Evolutionary conservation across 345 rosid species (phyloP).

Genomic region (Eutrema yunnanense): DNA sequence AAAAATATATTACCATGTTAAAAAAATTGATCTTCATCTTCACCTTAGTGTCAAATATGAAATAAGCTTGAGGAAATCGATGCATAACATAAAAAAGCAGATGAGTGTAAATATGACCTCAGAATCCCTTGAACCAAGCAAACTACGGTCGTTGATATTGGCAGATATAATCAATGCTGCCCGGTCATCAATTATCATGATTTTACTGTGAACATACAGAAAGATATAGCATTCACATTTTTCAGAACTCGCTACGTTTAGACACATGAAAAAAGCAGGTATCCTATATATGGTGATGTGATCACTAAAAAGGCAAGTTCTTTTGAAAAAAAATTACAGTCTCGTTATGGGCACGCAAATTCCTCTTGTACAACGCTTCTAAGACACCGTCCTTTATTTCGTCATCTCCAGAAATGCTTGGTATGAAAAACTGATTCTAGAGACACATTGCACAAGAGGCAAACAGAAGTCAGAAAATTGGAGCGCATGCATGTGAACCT

Average conservation of each 20-base stretch:
- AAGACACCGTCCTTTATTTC: conserved; percentile 73
- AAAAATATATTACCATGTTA: too few species aligned
- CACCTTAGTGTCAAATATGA: too few species aligned
- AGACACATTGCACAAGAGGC: conserved; percentile 37
- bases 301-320: not conserved
- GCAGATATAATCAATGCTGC: conserved; percentile 78
- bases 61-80: not conserved
- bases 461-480: conserved; percentile 35
- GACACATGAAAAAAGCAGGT: not conserved
- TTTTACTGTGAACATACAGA: conserved; percentile 81
- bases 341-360: conserved; percentile 76
- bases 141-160: conserved; percentile 90
- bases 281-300: conserved; percentile 2
- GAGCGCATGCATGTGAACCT: conserved; percentile 1
- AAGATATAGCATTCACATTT: not conserved
- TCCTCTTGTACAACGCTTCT: conserved; percentile 81
- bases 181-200: conserved; percentile 85
- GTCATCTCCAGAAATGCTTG: conserved; percentile 96
- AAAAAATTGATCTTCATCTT: too few species aligned
- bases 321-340: not conserved
- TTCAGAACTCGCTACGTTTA: not conserved
- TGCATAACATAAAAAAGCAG: not conserved
- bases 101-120: conserved; percentile 51
- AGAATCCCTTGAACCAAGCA: conserved; percentile 97
- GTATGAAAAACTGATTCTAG: conserved; percentile 88